phyloP scores from a whole-genome alignment of 495 filamentous ascomycete species.

The Talaromyces ruber region DNA sequence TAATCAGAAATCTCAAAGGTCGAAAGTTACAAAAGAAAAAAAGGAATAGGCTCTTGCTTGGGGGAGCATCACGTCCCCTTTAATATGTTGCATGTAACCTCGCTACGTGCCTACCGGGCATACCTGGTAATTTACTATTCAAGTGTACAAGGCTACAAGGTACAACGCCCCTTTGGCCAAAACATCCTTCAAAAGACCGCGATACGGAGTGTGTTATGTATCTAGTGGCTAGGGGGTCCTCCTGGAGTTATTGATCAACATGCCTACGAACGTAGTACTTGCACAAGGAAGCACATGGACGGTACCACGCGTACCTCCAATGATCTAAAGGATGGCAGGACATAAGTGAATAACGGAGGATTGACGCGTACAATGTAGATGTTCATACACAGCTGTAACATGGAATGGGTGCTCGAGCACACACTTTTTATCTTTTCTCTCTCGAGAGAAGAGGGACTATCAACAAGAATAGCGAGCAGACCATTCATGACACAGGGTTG shows the following conservation, averaged over 20 bases:
- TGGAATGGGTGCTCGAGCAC: background rate
- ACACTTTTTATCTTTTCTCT: background rate
- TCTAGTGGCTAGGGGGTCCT: background rate
- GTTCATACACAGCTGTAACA: background rate
- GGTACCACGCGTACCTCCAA: background rate
- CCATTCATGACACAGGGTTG: background rate
- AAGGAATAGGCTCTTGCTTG: background rate
- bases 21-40: background rate
- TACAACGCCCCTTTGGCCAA: background rate
- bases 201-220: conserved; percentile 7
- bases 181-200: background rate
- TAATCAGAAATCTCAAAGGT: background rate
- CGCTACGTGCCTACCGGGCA: background rate
- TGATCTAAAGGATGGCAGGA: background rate
- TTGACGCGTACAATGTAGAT: background rate
- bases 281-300: background rate
- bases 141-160: background rate
- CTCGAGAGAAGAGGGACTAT: background rate
- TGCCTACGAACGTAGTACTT: background rate
- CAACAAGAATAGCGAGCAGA: background rate
- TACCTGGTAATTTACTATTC: background rate
- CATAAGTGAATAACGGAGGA: background rate
- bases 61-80: background rate
- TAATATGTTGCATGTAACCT: background rate
- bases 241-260: conserved; percentile 5